A percentile compares a stretch with the other conserved stretches of the same genome.
Conservation (phyloP, 768 basidiomycete genomes). For the Terana coerulea region DNA sequence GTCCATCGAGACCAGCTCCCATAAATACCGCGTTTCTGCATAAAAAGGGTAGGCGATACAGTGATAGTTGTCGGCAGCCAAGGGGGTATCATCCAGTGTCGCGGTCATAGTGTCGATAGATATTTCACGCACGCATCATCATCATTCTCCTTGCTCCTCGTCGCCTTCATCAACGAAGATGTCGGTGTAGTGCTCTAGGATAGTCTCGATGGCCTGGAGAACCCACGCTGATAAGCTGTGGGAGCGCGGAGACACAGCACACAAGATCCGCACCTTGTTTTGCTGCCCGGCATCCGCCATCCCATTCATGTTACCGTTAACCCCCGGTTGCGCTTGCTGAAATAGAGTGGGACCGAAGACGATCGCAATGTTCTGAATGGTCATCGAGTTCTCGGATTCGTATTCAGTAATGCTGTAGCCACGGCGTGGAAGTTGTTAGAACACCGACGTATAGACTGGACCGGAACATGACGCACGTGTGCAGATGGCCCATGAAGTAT, state of each 20-base stretch:
- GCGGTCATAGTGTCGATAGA: not conserved
- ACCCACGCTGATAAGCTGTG: not conserved
- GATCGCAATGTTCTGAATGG: slow-evolving; percentile 88
- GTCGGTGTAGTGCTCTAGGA: slow-evolving; percentile 89
- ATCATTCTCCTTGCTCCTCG: slow-evolving; percentile 8
- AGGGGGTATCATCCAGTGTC: slow-evolving; percentile 10
- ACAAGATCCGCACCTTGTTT: slow-evolving; percentile 50
- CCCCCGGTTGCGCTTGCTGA: slow-evolving; percentile 53
- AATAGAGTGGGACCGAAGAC: slow-evolving; percentile 98
- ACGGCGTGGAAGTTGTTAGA: not conserved
- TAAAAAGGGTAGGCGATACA: not conserved
- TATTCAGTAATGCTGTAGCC: slow-evolving; percentile 63
- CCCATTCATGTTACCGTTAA: slow-evolving; percentile 39
- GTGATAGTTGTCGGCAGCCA: not conserved
- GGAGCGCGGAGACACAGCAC: not conserved
- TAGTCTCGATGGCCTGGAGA: slow-evolving; percentile 94
- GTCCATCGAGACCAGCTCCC: slow-evolving; percentile 13
- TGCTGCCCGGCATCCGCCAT: slow-evolving; percentile 72
- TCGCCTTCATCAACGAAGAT: slow-evolving; percentile 94
- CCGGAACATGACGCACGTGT: slow-evolving; percentile 53
- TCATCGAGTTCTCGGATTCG: slow-evolving; percentile 85
- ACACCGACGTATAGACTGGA: not conserved
- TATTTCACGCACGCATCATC: not conserved
- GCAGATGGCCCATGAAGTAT: slow-evolving; percentile 90
- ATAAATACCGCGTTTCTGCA: slow-evolving; percentile 2